Conservation (phyloP, 768 basidiomycete genomes). For the Tricholoma bakamatsutake region DNA sequence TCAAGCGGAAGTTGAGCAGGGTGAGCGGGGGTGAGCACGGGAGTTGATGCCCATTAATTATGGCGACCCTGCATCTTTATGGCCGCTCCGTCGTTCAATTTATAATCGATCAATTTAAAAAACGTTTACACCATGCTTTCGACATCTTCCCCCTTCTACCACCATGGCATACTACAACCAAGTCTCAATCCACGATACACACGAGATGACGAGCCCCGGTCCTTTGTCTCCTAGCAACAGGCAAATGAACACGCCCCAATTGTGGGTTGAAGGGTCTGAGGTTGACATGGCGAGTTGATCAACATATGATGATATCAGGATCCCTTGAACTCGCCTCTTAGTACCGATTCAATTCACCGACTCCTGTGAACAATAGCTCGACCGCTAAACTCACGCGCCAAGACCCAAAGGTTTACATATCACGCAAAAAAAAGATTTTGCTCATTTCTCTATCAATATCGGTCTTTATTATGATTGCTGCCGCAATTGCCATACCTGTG, state of each 20-base stretch:
- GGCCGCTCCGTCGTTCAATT: too few relatives aligned
- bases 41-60: too few relatives aligned
- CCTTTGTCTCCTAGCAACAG: neutral
- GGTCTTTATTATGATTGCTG: constrained; percentile 3
- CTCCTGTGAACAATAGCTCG: neutral
- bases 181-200: neutral
- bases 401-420: neutral
- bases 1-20: too few relatives aligned
- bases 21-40: too few relatives aligned
- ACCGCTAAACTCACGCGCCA: neutral
- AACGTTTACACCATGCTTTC: neutral
- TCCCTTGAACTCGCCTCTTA: neutral
- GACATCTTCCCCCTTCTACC: neutral
- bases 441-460: constrained; percentile 4
- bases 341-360: constrained; percentile 5
- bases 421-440: constrained; percentile 9
- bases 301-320: neutral
- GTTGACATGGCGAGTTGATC: neutral
- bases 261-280: neutral
- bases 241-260: neutral
- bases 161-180: constrained; percentile 4
- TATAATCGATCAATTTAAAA: neutral
- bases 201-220: neutral
- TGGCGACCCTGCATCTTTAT: too few relatives aligned
- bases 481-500: constrained; percentile 7